Evolutionary conservation across 768 basidiomycete genomes (phyloP).

Genomic region (Melanogaster broomeanus): DNA sequence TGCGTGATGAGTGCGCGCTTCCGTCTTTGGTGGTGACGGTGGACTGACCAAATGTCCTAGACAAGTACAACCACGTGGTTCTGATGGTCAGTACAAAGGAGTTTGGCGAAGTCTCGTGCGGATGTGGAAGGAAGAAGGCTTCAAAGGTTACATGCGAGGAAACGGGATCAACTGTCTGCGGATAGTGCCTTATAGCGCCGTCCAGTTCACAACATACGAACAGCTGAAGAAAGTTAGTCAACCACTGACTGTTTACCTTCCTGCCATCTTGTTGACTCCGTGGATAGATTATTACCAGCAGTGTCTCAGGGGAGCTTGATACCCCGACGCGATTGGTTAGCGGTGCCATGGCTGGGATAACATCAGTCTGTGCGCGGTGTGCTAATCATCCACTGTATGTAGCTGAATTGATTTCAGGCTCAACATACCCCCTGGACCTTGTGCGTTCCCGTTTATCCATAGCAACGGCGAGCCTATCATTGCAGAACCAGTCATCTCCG

Average conservation of each 20-base stretch:
- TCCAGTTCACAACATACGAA: constrained; percentile 88
- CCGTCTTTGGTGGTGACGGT: constrained; percentile 1
- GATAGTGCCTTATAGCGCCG: constrained; percentile 91
- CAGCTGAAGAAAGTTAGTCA: constrained; percentile 77
- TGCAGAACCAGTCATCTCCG: constrained; percentile 28
- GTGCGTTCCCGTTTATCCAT: constrained; percentile 92
- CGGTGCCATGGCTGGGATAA: constrained; percentile 91
- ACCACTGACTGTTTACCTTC: background rate
- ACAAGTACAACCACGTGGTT: constrained; percentile 81
- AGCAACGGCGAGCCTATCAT: constrained; percentile 78
- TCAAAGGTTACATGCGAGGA: constrained; percentile 91
- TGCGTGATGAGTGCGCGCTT: background rate
- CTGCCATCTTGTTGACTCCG: constrained; percentile 29
- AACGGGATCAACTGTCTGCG: constrained; percentile 91
- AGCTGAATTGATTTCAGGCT: constrained; percentile 43
- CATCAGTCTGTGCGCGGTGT: constrained; percentile 79
- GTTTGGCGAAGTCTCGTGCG: constrained; percentile 82
- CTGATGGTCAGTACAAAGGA: constrained; percentile 72
- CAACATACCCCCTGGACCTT: constrained; percentile 93
- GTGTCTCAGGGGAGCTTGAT: constrained; percentile 77
- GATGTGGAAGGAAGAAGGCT: constrained; percentile 92
- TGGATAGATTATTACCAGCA: constrained; percentile 63
- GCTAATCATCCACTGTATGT: constrained; percentile 7
- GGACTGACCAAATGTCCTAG: constrained; percentile 39
- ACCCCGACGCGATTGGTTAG: constrained; percentile 84